phyloP scores from a whole-genome alignment of 768 basidiomycete species.

The Agrocybe pediades region DNA sequence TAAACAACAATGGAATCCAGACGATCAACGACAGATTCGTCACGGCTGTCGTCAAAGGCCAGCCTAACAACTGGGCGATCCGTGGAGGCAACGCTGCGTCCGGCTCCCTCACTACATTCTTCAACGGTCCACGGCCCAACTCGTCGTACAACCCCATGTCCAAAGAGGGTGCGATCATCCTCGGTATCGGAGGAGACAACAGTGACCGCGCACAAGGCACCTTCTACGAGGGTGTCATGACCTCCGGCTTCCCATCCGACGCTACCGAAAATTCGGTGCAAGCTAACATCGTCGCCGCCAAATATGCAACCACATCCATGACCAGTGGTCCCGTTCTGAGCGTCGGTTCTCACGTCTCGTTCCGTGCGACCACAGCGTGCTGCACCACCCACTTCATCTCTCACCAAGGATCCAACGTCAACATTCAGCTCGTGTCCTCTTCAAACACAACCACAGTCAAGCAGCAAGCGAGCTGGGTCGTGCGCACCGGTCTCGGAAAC shows the following conservation, averaged over 20 bases:
- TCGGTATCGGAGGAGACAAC: slow-evolving; percentile 14
- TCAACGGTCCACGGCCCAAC: slow-evolving; percentile 8
- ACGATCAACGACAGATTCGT: slow-evolving; percentile 5
- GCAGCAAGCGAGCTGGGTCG: slow-evolving; percentile 2
- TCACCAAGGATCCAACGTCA: no score
- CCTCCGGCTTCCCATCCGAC: no score
- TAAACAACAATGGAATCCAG: slow-evolving; percentile 7
- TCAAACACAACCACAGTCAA: no score
- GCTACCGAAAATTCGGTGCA: slow-evolving; percentile 11
- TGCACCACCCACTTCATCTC: no score
- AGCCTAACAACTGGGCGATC: no score
- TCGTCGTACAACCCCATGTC: slow-evolving; percentile 10
- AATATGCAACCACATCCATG: slow-evolving; percentile 10
- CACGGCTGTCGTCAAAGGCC: slow-evolving; percentile 12
- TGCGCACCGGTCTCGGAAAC: slow-evolving; percentile 1
- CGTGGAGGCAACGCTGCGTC: slow-evolving; percentile 12
- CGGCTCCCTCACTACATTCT: slow-evolving; percentile 8
- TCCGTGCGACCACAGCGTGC: slow-evolving; percentile 13
- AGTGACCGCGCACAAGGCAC: slow-evolving; percentile 13
- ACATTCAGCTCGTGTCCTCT: no score
- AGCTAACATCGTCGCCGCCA: slow-evolving; percentile 10
- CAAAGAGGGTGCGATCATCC: slow-evolving; percentile 12
- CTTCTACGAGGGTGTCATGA: slow-evolving; percentile 15
- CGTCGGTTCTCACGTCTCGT: slow-evolving; percentile 9
- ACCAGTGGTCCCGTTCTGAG: slow-evolving; percentile 8